These are phyloP conservation scores for Boletus subcaerulescens DNA, from an alignment of 768 basidiomycete genomes.

Conservation along the genomic window DNA sequence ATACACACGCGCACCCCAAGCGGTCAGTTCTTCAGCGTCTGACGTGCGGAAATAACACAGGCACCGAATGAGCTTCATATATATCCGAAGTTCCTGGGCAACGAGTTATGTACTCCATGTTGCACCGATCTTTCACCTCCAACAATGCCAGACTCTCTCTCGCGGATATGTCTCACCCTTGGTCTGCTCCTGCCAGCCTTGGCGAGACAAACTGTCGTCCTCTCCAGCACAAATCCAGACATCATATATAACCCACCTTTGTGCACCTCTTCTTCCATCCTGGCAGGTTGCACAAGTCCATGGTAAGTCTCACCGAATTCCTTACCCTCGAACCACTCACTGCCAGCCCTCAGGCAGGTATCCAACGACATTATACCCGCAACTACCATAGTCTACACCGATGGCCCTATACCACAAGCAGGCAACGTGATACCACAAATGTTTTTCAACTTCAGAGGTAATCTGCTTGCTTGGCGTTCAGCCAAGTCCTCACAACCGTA, in stretches of 20 bases:
- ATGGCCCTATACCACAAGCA: conserved; percentile 42
- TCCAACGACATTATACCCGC: conserved; percentile 15
- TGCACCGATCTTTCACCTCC: conserved; percentile 2
- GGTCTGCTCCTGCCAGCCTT: not conserved
- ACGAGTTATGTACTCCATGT: not conserved
- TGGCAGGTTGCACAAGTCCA: conserved; percentile 22
- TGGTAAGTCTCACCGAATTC: conserved; percentile 12
- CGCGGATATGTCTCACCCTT: conserved; percentile 13
- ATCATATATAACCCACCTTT: conserved; percentile 29
- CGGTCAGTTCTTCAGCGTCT: not conserved
- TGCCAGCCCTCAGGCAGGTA: conserved; percentile 19
- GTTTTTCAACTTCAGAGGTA: conserved; percentile 56
- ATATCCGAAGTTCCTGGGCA: conserved; percentile 2
- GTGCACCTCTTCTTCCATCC: conserved; percentile 12
- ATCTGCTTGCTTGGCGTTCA: not conserved
- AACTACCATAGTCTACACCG: conserved; percentile 31
- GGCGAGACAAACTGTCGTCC: conserved; percentile 23
- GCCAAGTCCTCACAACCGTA: conserved; percentile 1
- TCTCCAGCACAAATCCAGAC: conserved; percentile 21
- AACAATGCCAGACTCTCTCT: conserved; percentile 25
- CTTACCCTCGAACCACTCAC: not conserved
- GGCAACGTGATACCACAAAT: conserved; percentile 52
- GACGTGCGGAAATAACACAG: conserved; percentile 11
- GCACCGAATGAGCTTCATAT: not conserved
- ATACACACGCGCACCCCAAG: not conserved